phyloP scores from a whole-genome alignment of 176 grass and related monocot genomes.

The Hordeum vulgare region MorexV3_pseudomolecules_assembly NC_058519.1:162599457-162599956 shows the following conservation, averaged over 20 bases:
- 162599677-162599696: neutral
- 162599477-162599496: neutral
- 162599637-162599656: neutral
- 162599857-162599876: neutral
- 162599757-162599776: neutral
- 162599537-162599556: neutral
- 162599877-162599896: neutral
- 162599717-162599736: neutral
- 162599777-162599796: neutral
- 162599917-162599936: conserved; percentile 79
- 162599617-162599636: neutral
- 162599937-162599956: conserved; percentile 75
- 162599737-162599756: neutral
- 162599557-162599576: neutral
- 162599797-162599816: conserved; percentile 2
- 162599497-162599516: neutral
- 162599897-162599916: neutral
- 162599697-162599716: neutral
- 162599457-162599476: neutral
- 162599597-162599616: neutral
- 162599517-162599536: neutral
- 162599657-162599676: neutral
- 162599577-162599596: neutral
- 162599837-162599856: neutral
- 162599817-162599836: neutral